Base-by-base conservation (phyloP, 768 basidiomycete genomes). In the Paxillus involutus region DNA sequence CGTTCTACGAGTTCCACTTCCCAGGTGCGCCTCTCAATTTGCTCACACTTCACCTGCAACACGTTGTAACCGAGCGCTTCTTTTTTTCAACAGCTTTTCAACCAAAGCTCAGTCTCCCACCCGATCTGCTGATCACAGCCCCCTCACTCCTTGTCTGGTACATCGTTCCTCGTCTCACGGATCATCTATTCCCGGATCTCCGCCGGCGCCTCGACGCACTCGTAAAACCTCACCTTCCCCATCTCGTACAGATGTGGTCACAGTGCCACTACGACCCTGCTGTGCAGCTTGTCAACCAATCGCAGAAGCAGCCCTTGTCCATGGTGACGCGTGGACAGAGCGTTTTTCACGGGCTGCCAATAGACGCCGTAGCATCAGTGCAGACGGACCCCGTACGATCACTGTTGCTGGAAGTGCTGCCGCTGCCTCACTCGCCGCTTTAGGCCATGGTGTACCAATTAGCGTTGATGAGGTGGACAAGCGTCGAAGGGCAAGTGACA, bases 231-330 rank as follows among this genome's bases (percentile, higher is more conserved):
- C 59, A 50, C 61, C 55, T 55, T 68, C 66, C 43, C 74, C 77
- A 29, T 73, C 75, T 45, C 74, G 71, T 17, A 59, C 77, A 14
- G 68, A 76, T 39, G 56, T 69, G 24, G 58, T 75, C 30, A 89
- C 85, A 0, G 69, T 91, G 1, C 89, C 89, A 7, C 72, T 91
- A 14, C 83, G 89, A 41, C 75, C 83, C 12, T 91, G 89, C 67
- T 91, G 89, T 61, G 66, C 76, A 9, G 78, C 82, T 43, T 91
- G 89, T 63, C 76, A 80, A 39, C 65, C 69, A 35, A 76, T 77
- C 54, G 85, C 81, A 3, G 88, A 90, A 42, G 76, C 81, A 50
- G 80, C 76, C 46, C 62, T 81, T 36, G 66, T 74, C 40, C 72
- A 80, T 58, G 86, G 84, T 32, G 80, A 81, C 19, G 66, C 75